Evolutionary conservation across 495 filamentous ascomycete genomes (phyloP), one percentile per base, ranked within the genome.

Genomic region (Elasticomyces elasticus): DNA sequence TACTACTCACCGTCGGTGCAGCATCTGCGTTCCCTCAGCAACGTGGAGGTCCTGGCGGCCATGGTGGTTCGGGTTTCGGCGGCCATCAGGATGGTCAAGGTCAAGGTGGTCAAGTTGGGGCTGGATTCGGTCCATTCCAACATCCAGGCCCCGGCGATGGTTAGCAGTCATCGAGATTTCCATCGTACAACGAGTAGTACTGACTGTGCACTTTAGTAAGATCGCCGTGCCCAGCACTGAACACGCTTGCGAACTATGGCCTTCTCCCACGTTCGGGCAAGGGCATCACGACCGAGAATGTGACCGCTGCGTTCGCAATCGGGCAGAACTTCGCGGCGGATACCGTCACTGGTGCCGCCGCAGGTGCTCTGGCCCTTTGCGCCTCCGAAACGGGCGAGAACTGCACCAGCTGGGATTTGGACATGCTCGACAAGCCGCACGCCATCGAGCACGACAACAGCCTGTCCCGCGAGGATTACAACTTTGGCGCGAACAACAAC

Each of bases 361-460:
- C 17, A 2, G 42, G 11, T 19, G 42, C 42, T 12, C 25, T 45
- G 42, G 42, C 42, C 42, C 42, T 45, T 19, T 45, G 42, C n/a
- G 20, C 67, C 22, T 70, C 72, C 7, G 78, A 76, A 58, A 74
- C 76, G 0, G 59, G 65, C 43, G 64, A 68, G 0, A 80, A 78
- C 59, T 67, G 75, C 1, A 79, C 73, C 9, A 69, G 49, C 15
- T 77, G 77, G 59, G 66, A 69, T 7, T 65, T 80, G 20, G 62
- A 77, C 59, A 60, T 74, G 23, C 71, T 79, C 24, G 62, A 69
- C 53, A 62, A 66, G 19, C 73, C 75, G 49, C 70, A 76, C 44
- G 58, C 76, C 30, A 61, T 77, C 3, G 76, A 79, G 49, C 75
- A 77, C 45, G 76, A 79, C 60, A 74, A 64, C 9, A 76, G 74